Conservation (phyloP, 345 rosid genomes). For the Abelmoschus esculentus region DNA sequence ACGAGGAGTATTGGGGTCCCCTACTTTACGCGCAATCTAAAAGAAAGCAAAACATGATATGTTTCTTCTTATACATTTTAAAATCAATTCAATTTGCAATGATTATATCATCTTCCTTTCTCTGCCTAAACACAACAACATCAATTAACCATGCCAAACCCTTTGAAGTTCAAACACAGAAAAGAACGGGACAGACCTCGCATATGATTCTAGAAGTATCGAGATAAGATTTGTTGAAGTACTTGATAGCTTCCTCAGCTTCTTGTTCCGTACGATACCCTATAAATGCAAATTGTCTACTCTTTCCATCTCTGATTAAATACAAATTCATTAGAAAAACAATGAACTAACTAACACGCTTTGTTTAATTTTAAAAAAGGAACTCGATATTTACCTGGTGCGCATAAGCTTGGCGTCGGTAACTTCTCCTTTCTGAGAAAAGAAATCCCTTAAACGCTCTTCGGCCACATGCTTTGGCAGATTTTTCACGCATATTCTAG, state of each 20-base stretch:
- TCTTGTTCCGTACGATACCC: constrained; percentile 67
- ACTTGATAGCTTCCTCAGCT: constrained; percentile 74
- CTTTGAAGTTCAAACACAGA: neutral
- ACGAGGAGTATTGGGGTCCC: constrained; percentile 59
- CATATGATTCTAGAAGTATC: constrained; percentile 58
- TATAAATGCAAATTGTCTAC: constrained; percentile 77
- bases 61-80: neutral
- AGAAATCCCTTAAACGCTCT: constrained; percentile 55
- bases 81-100: neutral
- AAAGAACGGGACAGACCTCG: constrained; percentile 44
- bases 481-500: constrained; percentile 78
- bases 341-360: neutral
- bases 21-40: constrained; percentile 68
- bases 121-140: neutral
- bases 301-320: constrained; percentile 60
- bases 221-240: constrained; percentile 62
- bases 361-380: neutral
- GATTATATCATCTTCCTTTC: neutral
- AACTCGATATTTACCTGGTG: constrained; percentile 34
- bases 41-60: constrained; percentile 3
- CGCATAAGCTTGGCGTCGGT: constrained; percentile 76
- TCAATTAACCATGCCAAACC: neutral
- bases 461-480: constrained; percentile 59
- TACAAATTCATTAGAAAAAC: neutral
- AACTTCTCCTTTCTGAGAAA: constrained; percentile 78